A percentile compares a stretch with the other conserved stretches of the same genome.
Evolutionary conservation across 345 rosid species (phyloP).

Genomic region (Hypericum androsaemum): DNA sequence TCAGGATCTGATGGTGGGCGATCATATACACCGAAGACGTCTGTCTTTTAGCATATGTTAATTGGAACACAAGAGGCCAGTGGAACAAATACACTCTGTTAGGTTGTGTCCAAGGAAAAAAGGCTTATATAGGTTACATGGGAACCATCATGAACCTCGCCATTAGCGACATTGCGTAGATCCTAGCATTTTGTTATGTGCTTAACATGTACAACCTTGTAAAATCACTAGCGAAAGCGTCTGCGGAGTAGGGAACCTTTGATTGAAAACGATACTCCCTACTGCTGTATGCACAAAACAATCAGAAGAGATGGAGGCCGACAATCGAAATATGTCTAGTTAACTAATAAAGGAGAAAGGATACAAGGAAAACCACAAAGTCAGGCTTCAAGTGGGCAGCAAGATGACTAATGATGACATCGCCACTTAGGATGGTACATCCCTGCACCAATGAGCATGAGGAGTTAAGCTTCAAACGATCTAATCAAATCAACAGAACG

Average conservation of each 20-base stretch:
- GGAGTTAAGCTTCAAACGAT: no score
- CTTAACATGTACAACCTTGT: no score
- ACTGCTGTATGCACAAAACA: no score
- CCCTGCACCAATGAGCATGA: constrained; percentile 32
- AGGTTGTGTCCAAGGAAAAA: not conserved
- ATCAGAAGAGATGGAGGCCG: no score
- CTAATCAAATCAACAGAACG: not conserved
- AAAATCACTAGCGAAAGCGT: no score
- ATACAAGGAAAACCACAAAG: constrained; percentile 89
- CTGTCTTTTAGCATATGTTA: constrained; percentile 49
- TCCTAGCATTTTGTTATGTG: no score
- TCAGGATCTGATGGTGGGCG: constrained; percentile 70
- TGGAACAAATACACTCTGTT: not conserved
- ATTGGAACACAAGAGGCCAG: constrained; percentile 1
- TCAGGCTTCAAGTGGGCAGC: constrained; percentile 68
- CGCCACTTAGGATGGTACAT: constrained; percentile 91
- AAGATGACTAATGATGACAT: constrained; percentile 80
- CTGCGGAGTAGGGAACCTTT: no score
- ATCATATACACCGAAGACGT: constrained; percentile 77
- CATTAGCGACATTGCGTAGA: no score
- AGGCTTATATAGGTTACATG: no score
- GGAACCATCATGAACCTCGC: no score
- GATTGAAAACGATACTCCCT: no score
- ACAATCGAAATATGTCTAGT: not conserved
- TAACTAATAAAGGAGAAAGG: constrained; percentile 22